These are phyloP conservation scores for Apium graveolens DNA, from an alignment of 129 eudicot species.

Conservation along the genomic window DNA sequence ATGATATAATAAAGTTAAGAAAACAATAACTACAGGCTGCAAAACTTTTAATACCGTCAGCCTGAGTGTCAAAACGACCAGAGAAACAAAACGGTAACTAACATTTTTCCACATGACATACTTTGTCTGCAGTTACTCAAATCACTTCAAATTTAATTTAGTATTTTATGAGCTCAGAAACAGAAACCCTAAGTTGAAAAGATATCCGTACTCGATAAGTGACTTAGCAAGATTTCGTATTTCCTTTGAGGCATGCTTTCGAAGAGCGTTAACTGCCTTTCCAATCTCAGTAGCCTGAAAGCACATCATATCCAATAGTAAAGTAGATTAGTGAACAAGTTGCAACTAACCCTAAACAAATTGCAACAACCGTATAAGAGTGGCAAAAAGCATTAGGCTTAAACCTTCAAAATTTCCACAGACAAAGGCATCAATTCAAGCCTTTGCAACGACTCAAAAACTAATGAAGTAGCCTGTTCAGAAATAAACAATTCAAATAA, in stretches of 20 bases:
- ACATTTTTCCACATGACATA: not conserved
- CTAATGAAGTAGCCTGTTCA: constrained; percentile 44
- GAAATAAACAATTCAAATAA: constrained; percentile 8
- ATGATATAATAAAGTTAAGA: not conserved
- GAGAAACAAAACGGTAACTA: not conserved
- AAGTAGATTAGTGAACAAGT: constrained; percentile 1
- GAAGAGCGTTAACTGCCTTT: constrained; percentile 61
- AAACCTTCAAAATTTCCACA: constrained; percentile 70
- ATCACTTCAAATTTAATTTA: not conserved
- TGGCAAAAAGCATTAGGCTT: constrained; percentile 15
- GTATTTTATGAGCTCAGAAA: not conserved
- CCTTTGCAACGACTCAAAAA: constrained; percentile 67
- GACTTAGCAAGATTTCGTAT: constrained; percentile 42
- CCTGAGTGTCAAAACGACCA: not conserved
- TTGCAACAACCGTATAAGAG: not conserved
- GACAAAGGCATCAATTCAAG: constrained; percentile 69
- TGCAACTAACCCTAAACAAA: constrained; percentile 2
- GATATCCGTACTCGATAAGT: constrained; percentile 61
- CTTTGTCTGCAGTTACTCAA: not conserved
- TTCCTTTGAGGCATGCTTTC: constrained; percentile 57
- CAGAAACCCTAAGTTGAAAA: constrained; percentile 5
- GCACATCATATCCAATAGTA: not conserved
- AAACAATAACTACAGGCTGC: not conserved
- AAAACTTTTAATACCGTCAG: not conserved
- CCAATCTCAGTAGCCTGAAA: constrained; percentile 79